Evolutionary conservation across 1,139 yeast species (phyloP).

Genomic region (Yamadazyma blattariae): DNA sequence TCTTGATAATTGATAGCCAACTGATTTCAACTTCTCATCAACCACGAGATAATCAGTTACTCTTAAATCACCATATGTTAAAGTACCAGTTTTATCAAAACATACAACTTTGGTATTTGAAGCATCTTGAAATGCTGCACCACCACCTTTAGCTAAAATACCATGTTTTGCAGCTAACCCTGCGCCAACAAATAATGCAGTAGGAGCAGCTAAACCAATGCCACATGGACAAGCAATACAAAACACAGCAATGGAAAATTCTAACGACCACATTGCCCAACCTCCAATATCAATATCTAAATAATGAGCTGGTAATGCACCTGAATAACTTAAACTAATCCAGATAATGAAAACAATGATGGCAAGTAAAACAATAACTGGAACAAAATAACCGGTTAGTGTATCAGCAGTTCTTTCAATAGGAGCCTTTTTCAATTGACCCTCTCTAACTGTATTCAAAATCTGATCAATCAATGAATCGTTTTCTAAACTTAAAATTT

Average conservation of each 20-base stretch:
- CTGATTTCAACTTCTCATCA: slow-evolving; percentile 14
- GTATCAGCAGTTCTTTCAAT: slow-evolving; percentile 69
- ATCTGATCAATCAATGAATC: slow-evolving; percentile 69
- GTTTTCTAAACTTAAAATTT: slow-evolving; percentile 59
- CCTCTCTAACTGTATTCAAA: slow-evolving; percentile 67
- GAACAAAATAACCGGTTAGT: slow-evolving; percentile 74
- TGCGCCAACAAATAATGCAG: slow-evolving; percentile 47
- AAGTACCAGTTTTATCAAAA: slow-evolving; percentile 79
- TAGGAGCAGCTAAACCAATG: slow-evolving; percentile 48
- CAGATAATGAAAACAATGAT: slow-evolving; percentile 66
- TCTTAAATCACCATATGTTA: slow-evolving; percentile 62
- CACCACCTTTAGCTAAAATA: slow-evolving; percentile 78
- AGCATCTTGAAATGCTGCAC: slow-evolving; percentile 79
- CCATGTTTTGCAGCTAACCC: slow-evolving; percentile 56
- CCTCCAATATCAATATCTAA: slow-evolving; percentile 69
- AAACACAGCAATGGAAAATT: slow-evolving; percentile 75
- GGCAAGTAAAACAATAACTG: slow-evolving; percentile 60
- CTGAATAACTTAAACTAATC: slow-evolving; percentile 56
- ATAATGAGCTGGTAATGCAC: slow-evolving; percentile 51
- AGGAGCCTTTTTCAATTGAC: slow-evolving; percentile 72
- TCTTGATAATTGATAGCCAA: slow-evolving; percentile 47
- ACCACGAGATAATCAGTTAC: slow-evolving; percentile 46
- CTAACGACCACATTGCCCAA: slow-evolving; percentile 75
- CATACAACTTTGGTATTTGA: slow-evolving; percentile 62
- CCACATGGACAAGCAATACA: slow-evolving; percentile 56